Evolutionary conservation across 345 rosid genomes (phyloP).

Genomic region (Eucalyptus pauciflora): DNA sequence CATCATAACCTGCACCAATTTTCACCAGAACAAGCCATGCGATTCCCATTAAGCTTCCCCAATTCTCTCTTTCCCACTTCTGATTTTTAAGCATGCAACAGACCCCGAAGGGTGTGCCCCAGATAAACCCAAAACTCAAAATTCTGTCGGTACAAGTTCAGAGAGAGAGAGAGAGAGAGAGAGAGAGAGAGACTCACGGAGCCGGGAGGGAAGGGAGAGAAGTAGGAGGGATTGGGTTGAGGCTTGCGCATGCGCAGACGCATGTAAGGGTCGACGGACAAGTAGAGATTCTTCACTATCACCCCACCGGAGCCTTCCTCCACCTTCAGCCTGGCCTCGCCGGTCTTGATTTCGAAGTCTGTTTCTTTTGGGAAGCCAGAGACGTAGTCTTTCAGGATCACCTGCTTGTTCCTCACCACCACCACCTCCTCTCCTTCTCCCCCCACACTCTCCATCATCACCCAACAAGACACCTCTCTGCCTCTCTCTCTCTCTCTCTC

Average conservation of each 20-base stretch:
- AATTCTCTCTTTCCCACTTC: too few relatives aligned
- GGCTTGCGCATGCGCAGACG: not conserved
- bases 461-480: not conserved
- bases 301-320: not conserved
- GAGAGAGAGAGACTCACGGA: not conserved
- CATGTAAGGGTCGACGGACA: conserved; percentile 1
- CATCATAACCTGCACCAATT: not conserved
- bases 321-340: not conserved
- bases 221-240: not conserved
- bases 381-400: not conserved
- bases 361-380: not conserved
- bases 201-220: not conserved
- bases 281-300: not conserved
- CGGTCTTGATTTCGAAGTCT: conserved; percentile 1
- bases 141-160: not conserved
- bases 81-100: not conserved
- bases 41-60: not conserved
- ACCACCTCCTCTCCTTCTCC: not conserved
- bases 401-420: not conserved
- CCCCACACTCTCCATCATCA: not conserved
- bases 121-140: not conserved
- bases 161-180: not conserved
- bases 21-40: not conserved
- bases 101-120: not conserved
- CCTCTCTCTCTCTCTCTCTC: not conserved